Percentiles rank a stretch among this genome's conserved stretches.
Conservation (phyloP, 2,329 filamentous ascomycete species). For the Bimuria novae-zelandiae region DNA sequence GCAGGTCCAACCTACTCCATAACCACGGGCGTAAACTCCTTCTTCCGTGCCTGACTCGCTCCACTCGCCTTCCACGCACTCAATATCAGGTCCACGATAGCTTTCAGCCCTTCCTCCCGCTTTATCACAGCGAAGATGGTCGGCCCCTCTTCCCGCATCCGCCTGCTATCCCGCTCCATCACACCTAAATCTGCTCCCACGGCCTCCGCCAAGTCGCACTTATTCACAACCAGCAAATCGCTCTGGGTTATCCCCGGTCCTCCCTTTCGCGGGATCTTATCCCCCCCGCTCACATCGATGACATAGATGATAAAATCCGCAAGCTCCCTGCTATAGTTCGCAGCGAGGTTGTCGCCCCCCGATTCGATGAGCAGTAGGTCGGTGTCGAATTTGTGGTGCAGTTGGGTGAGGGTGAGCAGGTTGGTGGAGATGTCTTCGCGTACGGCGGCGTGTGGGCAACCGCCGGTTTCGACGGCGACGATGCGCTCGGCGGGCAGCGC, state of each 20-base stretch:
- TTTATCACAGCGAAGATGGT: slow-evolving; percentile 99
- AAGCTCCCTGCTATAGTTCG: slow-evolving; percentile 93
- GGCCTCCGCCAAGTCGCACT: slow-evolving; percentile 89
- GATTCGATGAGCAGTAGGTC: slow-evolving; percentile 93
- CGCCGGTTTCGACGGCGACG: slow-evolving; percentile 94
- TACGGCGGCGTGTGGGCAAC: slow-evolving; percentile 94
- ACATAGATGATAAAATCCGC: slow-evolving; percentile 99
- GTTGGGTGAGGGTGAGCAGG: slow-evolving; percentile 85
- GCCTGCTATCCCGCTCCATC: slow-evolving; percentile 92
- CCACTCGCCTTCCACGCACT: slow-evolving; percentile 93
- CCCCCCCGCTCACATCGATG: slow-evolving; percentile 93
- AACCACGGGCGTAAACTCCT: slow-evolving; percentile 38
- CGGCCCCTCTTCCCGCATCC: slow-evolving; percentile 92
- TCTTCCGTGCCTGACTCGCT: slow-evolving; percentile 55
- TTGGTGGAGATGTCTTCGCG: slow-evolving; percentile 96
- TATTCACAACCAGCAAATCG: slow-evolving; percentile 92
- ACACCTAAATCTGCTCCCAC: slow-evolving; percentile 88
- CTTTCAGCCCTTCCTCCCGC: slow-evolving; percentile 79
- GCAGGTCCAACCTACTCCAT: slow-evolving; percentile 29
- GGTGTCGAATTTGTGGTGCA: slow-evolving; percentile 78
- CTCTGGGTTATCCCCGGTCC: slow-evolving; percentile 97
- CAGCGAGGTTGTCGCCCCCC: slow-evolving; percentile 94
- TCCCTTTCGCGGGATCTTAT: slow-evolving; percentile 95
- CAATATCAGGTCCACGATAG: slow-evolving; percentile 85
- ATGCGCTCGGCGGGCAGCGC: slow-evolving; percentile 85